Conservation (phyloP, 2,329 filamentous ascomycete genomes). For the Neocucurbitaria cava region DNA sequence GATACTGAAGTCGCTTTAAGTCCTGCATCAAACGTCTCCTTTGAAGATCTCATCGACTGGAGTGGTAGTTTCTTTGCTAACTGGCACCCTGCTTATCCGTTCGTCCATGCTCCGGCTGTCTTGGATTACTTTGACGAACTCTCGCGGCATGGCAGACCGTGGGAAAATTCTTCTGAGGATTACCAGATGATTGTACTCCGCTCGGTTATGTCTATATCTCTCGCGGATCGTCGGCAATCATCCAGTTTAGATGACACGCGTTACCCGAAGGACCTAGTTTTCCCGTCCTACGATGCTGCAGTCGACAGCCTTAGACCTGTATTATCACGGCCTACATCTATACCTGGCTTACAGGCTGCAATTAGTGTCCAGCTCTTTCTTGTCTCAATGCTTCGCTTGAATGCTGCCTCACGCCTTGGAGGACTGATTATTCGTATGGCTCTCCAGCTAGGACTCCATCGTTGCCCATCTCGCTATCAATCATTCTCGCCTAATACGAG, state of each 20-base stretch:
- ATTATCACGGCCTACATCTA: slow-evolving; percentile 56
- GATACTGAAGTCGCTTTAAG: slow-evolving; percentile 39
- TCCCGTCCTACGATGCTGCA: slow-evolving; percentile 58
- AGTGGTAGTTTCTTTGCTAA: slow-evolving; percentile 63
- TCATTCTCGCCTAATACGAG: slow-evolving; percentile 58
- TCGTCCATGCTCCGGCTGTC: slow-evolving; percentile 62
- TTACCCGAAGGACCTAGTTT: slow-evolving; percentile 56
- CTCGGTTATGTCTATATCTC: slow-evolving; percentile 61
- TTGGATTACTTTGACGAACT: slow-evolving; percentile 56
- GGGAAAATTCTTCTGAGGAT: slow-evolving; percentile 26
- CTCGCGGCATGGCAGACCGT: slow-evolving; percentile 41
- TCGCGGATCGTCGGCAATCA: slow-evolving; percentile 60
- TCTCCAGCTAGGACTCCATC: slow-evolving; percentile 65
- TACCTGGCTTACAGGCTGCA: slow-evolving; percentile 56
- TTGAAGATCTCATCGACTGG: slow-evolving; percentile 60
- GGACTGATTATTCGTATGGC: slow-evolving; percentile 63
- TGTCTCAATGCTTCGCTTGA: slow-evolving; percentile 63
- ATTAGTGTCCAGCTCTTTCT: slow-evolving; percentile 63
- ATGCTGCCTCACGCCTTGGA: slow-evolving; percentile 63
- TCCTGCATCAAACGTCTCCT: slow-evolving; percentile 37
- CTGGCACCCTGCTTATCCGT: slow-evolving; percentile 66
- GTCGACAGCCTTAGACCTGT: slow-evolving; percentile 58
- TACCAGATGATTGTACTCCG: slow-evolving; percentile 55
- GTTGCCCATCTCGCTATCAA: slow-evolving; percentile 61
- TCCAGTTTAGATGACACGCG: slow-evolving; percentile 20